Conservation (phyloP, 139 green algal genomes). For the Chlorella vulgaris region DNA sequence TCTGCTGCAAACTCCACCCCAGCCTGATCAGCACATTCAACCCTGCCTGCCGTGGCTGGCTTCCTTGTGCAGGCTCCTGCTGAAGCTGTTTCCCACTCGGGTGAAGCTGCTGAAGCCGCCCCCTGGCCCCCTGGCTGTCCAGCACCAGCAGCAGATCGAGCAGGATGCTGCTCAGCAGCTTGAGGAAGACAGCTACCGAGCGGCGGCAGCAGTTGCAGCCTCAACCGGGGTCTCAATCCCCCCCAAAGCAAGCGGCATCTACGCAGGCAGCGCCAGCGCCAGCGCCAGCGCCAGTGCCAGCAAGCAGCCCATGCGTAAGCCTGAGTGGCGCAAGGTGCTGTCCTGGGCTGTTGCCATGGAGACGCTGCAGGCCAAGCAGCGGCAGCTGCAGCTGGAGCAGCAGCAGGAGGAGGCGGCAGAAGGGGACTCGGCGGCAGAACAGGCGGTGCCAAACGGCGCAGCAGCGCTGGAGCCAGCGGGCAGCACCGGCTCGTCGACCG, state of each 20-base stretch:
- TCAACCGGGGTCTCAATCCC: constrained; percentile 36
- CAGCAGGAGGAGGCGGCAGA: neutral
- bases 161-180: constrained; percentile 14
- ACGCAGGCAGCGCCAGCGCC: neutral
- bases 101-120: constrained; percentile 45
- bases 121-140: constrained; percentile 20
- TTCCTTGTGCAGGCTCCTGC: constrained; percentile 40
- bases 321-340: constrained; percentile 44
- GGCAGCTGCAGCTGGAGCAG: constrained; percentile 8
- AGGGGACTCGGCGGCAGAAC: neutral
- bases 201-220: constrained; percentile 21
- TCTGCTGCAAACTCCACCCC: neutral
- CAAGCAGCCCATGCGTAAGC: neutral
- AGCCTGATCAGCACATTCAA: neutral
- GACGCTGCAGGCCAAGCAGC: constrained; percentile 16
- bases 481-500: no score
- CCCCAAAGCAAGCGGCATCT: constrained; percentile 13
- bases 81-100: constrained; percentile 45
- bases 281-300: neutral
- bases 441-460: no score
- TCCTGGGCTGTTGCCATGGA: constrained; percentile 47
- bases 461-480: no score
- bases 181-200: constrained; percentile 38
- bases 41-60: neutral
- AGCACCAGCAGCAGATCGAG: constrained; percentile 43